Base-by-base conservation (phyloP, 1,139 yeast genomes). In the Hemisphaericaspora subhashii region DNA sequence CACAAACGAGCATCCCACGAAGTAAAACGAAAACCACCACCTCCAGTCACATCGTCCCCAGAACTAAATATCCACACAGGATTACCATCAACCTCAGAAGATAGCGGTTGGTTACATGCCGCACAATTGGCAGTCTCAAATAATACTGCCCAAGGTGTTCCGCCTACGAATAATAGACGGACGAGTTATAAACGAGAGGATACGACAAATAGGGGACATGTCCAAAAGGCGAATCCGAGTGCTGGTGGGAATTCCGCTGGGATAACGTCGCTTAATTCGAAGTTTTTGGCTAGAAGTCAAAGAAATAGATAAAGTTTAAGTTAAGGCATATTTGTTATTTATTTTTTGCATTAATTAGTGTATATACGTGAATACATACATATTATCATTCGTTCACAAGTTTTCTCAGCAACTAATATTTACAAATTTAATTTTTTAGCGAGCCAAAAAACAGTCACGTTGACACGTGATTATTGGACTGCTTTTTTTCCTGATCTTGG, bases 51-150 rank as follows among this genome's bases (percentile, higher is more conserved):
- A 24, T 45, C 57, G 3, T 38, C 56, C 1, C 51, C 38, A 24
- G 55, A 48, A 12, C 37, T 62, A 17, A 61, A 64, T 42, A 56
- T 60, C 58, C 62, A 69, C 31, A 67, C 74, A 3, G 73, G 73
- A 0, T 55, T 68, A 21, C 56, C 60, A 20, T 43, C 39, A 10
- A 42, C 44, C 23, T 45, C 51, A 2, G 26, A 45, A 9, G 51
- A 47, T 20, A 52, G 54, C 35, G 72, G 60, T 3, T 64, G 57
- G 44, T 51, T 72, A 18, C 69, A 67, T 40, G 77, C 77, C 11
- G 76, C 76, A 2, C 69, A 68, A 45, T 55, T 68, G 40, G 79
- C 77, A 1, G 77, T 75, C 3, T 64, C 75, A 5, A 58, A 66
- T 36, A 58, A 57, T 38, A 51, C 64, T 14, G 41, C 55, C 21